These are phyloP conservation scores for Byssochlamys sp. DNA, from an alignment of 2,329 filamentous ascomycete species.

Conservation along the genomic window DNA sequence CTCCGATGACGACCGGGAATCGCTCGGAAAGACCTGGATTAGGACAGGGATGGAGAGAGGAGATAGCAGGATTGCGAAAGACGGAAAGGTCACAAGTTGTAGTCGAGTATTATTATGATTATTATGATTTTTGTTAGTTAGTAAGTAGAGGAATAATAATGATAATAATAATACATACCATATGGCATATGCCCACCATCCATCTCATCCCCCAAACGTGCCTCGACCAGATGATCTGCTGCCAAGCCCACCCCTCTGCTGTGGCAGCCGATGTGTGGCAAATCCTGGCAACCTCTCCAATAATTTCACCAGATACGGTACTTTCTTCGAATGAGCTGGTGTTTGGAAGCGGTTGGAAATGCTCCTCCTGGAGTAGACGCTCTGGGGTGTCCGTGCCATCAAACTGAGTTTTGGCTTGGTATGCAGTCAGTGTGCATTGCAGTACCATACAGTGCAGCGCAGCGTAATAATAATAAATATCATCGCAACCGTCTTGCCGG, in stretches of 20 bases:
- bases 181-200: neutral
- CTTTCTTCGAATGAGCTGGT: neutral
- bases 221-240: neutral
- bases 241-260: neutral
- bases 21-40: neutral
- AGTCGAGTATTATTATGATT: neutral
- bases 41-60: neutral
- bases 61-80: neutral
- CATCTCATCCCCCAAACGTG: neutral
- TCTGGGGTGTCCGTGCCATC: neutral
- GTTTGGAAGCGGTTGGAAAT: neutral
- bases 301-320: neutral
- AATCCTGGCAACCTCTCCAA: neutral
- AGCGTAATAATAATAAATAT: neutral
- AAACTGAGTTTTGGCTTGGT: neutral
- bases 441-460: no score
- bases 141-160: no score
- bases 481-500: neutral
- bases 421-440: no score
- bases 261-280: neutral
- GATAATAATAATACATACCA: no score
- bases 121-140: neutral
- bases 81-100: neutral
- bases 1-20: neutral
- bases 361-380: neutral